A percentile compares a stretch with the other conserved stretches of the same genome.
Evolutionary conservation across 495 filamentous ascomycete species (phyloP).

Genomic region (Cairneyella variabilis): DNA sequence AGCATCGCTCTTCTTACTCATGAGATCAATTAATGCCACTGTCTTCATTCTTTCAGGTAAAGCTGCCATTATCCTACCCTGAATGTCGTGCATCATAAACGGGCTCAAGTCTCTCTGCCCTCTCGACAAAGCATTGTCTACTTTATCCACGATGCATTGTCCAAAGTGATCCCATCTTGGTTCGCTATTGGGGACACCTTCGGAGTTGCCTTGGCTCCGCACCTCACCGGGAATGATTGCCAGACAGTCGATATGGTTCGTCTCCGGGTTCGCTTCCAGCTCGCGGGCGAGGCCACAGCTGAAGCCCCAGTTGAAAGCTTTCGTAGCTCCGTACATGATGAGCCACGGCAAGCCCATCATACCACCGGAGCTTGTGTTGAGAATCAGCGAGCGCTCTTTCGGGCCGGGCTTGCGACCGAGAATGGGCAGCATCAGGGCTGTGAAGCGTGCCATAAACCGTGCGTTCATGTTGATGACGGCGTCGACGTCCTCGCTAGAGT

Average conservation of each 20-base stretch:
- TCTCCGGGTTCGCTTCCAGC: not conserved
- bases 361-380: not conserved
- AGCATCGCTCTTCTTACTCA: not conserved
- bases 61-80: not conserved
- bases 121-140: not conserved
- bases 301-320: not conserved
- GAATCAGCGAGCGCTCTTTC: not conserved
- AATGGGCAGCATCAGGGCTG: not conserved
- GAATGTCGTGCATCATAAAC: not conserved
- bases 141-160: not conserved
- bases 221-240: not conserved
- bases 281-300: not conserved
- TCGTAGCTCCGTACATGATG: conserved; percentile 1
- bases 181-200: not conserved
- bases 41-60: not conserved
- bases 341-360: not conserved
- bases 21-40: not conserved
- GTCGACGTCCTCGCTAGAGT: not conserved
- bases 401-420: not conserved
- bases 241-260: not conserved
- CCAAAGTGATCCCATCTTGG: not conserved
- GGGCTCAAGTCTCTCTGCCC: not conserved
- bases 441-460: not conserved
- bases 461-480: not conserved
- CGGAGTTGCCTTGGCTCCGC: not conserved